Percentiles rank a stretch among this genome's conserved stretches.
Conservation (phyloP, 2,329 filamentous ascomycete genomes). For the Epichloe typhina region DNA sequence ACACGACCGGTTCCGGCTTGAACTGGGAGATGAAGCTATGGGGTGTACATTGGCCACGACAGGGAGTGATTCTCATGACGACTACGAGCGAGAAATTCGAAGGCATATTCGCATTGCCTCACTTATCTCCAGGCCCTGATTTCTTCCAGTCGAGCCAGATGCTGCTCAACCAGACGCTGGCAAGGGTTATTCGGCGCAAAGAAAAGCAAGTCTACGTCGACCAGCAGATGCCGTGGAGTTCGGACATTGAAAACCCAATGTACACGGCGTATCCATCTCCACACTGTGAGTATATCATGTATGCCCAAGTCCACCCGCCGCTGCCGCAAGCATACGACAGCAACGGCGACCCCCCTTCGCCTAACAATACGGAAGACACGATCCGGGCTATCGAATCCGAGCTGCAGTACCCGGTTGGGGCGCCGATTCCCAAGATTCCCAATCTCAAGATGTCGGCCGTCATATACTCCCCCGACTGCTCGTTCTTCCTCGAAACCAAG, state of each 20-base stretch:
- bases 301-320: constrained; percentile 60
- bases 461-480: constrained; percentile 58
- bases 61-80: constrained; percentile 66
- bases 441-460: constrained; percentile 48
- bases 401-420: constrained; percentile 46
- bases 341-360: constrained; percentile 17
- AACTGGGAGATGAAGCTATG: constrained; percentile 70
- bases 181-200: constrained; percentile 52
- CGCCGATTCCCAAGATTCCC: constrained; percentile 40
- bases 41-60: constrained; percentile 75
- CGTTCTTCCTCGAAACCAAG: constrained; percentile 51
- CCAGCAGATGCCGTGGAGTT: constrained; percentile 62
- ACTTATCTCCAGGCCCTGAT: constrained; percentile 51
- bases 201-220: constrained; percentile 40
- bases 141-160: constrained; percentile 45
- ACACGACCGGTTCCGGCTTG: constrained; percentile 50
- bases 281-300: constrained; percentile 82
- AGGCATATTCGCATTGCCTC: constrained; percentile 81
- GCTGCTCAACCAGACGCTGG: constrained; percentile 61
- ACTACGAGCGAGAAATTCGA: constrained; percentile 90
- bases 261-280: constrained; percentile 48
- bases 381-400: constrained; percentile 48
- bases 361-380: constrained; percentile 22
- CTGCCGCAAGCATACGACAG: constrained; percentile 22
- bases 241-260: constrained; percentile 47